phyloP scores from a whole-genome alignment of 129 eudicot species.

The Lactuca saligna region DNA sequence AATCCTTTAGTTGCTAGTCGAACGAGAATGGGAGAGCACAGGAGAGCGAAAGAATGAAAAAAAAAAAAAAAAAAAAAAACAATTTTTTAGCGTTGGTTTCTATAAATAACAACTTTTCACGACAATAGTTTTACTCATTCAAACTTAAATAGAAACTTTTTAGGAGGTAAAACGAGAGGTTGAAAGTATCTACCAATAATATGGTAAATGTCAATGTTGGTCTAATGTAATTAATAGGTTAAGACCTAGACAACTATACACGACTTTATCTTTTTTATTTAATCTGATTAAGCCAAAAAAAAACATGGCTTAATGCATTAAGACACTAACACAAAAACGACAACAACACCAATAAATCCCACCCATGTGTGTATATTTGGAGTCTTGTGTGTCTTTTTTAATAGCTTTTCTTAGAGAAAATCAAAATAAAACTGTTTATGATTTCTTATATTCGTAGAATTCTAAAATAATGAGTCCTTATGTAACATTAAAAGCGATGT shows the following conservation, averaged over 20 bases:
- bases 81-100: conserved; percentile 13
- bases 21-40: not conserved
- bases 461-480: not conserved
- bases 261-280: too few species aligned
- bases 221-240: not conserved
- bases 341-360: too few species aligned
- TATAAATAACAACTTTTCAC: conserved; percentile 25
- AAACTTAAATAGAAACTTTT: conserved; percentile 23
- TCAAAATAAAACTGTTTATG: not conserved
- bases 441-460: not conserved
- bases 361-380: too few species aligned
- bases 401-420: too few species aligned
- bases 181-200: not conserved
- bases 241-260: too few species aligned
- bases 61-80: conserved; percentile 20
- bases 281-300: too few species aligned
- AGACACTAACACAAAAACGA: too few species aligned
- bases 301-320: too few species aligned
- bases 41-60: conserved; percentile 21
- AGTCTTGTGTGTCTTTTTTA: too few species aligned
- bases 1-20: conserved; percentile 6
- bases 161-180: conserved; percentile 19
- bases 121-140: conserved; percentile 17
- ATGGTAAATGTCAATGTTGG: not conserved
- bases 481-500: conserved; percentile 10